A percentile compares a stretch with the other conserved stretches of the same genome.
Evolutionary conservation across 2,329 filamentous ascomycete species (phyloP).

Genomic region (Xylariaceae sp.): DNA sequence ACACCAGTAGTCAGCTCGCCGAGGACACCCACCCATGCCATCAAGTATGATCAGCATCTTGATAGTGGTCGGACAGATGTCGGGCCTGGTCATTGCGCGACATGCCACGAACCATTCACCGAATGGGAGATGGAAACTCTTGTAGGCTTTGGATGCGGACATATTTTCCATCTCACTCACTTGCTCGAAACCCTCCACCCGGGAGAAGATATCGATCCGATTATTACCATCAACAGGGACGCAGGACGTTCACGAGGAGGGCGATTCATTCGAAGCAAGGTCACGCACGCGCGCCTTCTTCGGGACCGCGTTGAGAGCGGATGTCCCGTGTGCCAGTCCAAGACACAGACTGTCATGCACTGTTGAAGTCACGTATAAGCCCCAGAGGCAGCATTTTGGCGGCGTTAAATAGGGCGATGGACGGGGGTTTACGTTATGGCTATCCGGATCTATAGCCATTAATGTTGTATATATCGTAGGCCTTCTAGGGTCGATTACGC

Average conservation of each 20-base stretch:
- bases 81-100: conserved; percentile 53
- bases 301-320: conserved; percentile 63
- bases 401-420: conserved; percentile 5
- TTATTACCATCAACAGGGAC: conserved; percentile 6
- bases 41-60: conserved; percentile 27
- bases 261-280: conserved; percentile 75
- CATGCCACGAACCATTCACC: conserved; percentile 51
- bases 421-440: not conserved
- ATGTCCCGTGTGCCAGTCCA: conserved; percentile 53
- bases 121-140: conserved; percentile 65
- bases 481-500: not conserved
- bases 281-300: conserved; percentile 76
- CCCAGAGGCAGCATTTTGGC: conserved; percentile 11
- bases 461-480: not conserved
- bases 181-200: conserved; percentile 52
- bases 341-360: conserved; percentile 27
- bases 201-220: conserved; percentile 40
- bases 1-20: conserved; percentile 18
- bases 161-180: conserved; percentile 74
- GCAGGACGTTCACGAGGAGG: conserved; percentile 39
- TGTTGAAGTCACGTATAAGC: conserved; percentile 12
- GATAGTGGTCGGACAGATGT: conserved; percentile 32
- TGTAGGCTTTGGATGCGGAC: conserved; percentile 75
- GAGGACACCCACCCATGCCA: not conserved
- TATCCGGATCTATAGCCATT: not conserved